Evolutionary conservation across 2,329 filamentous ascomycete species (phyloP).

Genomic region (Xylariaceae sp.): DNA sequence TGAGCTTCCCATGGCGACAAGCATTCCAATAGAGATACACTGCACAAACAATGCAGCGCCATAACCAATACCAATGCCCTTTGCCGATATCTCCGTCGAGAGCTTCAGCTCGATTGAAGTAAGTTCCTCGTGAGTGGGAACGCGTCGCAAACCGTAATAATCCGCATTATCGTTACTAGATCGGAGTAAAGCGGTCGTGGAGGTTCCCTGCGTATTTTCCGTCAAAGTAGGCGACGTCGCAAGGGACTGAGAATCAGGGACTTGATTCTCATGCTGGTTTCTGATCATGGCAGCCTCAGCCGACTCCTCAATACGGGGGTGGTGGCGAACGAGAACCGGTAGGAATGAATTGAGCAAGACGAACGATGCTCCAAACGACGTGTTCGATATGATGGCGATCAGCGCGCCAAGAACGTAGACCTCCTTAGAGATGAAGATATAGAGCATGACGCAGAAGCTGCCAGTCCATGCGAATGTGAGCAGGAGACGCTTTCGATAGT

Average conservation of each 20-base stretch:
- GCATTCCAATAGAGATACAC: slow-evolving; percentile 69
- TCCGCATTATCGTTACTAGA: slow-evolving; percentile 29
- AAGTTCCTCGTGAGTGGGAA: slow-evolving; percentile 43
- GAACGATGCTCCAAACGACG: slow-evolving; percentile 90
- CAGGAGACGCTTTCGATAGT: slow-evolving; percentile 82
- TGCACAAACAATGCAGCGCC: slow-evolving; percentile 81
- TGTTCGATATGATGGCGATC: slow-evolving; percentile 85
- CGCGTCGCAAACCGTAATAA: slow-evolving; percentile 34
- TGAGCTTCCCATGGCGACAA: slow-evolving; percentile 67
- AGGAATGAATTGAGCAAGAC: slow-evolving; percentile 94
- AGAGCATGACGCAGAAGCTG: slow-evolving; percentile 79
- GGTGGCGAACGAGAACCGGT: slow-evolving; percentile 81
- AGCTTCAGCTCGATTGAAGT: slow-evolving; percentile 67
- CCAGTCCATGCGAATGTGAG: slow-evolving; percentile 80
- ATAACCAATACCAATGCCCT: slow-evolving; percentile 92
- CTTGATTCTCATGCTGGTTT: slow-evolving; percentile 31
- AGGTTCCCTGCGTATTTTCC: slow-evolving; percentile 34
- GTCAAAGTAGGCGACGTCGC: slow-evolving; percentile 33
- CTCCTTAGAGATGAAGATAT: slow-evolving; percentile 69
- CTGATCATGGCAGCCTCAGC: slow-evolving; percentile 25
- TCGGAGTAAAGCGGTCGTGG: slow-evolving; percentile 45
- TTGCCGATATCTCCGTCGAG: slow-evolving; percentile 85
- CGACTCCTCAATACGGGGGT: slow-evolving; percentile 49
- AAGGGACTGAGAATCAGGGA: slow-evolving; percentile 34
- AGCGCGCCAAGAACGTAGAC: slow-evolving; percentile 77